These are phyloP conservation scores for Achlya hypogyna DNA, from an alignment of 352 stramenopile species.

Conservation along the genomic window DNA sequence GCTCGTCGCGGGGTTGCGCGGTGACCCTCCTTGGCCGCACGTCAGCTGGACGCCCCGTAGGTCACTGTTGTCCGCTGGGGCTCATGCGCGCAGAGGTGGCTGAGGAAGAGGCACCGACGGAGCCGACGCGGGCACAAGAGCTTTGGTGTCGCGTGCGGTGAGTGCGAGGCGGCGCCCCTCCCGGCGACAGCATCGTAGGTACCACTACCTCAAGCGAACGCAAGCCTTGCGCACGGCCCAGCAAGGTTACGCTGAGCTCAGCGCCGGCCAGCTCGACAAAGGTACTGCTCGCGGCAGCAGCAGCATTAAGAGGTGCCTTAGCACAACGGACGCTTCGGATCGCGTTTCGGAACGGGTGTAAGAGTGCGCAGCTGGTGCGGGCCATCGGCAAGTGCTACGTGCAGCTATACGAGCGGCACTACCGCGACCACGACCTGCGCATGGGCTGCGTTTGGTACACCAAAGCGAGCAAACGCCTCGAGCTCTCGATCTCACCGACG, in stretches of 20 bases:
- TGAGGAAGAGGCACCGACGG: constrained; percentile 30
- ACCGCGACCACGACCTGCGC: constrained; percentile 20
- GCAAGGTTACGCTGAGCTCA: constrained; percentile 39
- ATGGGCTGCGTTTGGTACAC: constrained; percentile 29
- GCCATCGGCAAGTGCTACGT: constrained; percentile 20
- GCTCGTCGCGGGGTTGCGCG: neutral
- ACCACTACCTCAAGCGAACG: constrained; percentile 33
- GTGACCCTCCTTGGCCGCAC: constrained; percentile 13
- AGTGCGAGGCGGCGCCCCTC: constrained; percentile 28
- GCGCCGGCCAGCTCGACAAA: constrained; percentile 3
- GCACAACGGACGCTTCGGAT: constrained; percentile 1
- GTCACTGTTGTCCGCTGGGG: constrained; percentile 2
- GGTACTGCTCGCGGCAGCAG: neutral
- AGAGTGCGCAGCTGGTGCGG: neutral
- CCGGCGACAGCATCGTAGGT: constrained; percentile 27
- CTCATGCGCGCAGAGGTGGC: constrained; percentile 27
- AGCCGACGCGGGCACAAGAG: constrained; percentile 46
- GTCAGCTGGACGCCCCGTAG: constrained; percentile 12
- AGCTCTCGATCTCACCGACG: constrained; percentile 35
- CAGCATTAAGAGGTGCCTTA: neutral
- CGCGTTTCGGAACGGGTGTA: constrained; percentile 9
- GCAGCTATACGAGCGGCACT: constrained; percentile 13
- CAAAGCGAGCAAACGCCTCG: constrained; percentile 34
- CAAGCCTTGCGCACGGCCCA: constrained; percentile 23
- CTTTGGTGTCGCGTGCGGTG: constrained; percentile 29